Evolutionary conservation across 2,329 filamentous ascomycete species (phyloP).

Genomic region (Rhynchosporium secalis): DNA sequence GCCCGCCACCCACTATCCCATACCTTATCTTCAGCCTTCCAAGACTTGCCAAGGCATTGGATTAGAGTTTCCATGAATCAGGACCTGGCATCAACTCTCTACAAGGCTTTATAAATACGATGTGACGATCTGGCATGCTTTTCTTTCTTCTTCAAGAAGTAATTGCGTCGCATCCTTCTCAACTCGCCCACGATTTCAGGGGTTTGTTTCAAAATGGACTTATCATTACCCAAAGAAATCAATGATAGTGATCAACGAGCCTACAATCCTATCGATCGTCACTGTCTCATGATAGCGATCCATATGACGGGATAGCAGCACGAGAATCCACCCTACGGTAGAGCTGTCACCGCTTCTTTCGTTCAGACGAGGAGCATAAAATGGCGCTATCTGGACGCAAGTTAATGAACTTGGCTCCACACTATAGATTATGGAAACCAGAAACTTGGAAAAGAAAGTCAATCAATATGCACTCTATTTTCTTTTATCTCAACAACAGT

Average conservation of each 20-base stretch:
- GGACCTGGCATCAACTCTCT: slow-evolving; percentile 2
- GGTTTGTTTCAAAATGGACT: slow-evolving; percentile 16
- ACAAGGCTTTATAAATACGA: neutral
- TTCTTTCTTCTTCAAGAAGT: slow-evolving; percentile 1
- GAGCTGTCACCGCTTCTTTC: neutral
- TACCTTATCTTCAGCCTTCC: neutral
- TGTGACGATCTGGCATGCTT: slow-evolving; percentile 9
- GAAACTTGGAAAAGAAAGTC: slow-evolving; percentile 4
- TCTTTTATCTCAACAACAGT: slow-evolving; percentile 5
- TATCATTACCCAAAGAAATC: slow-evolving; percentile 19
- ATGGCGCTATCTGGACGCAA: neutral
- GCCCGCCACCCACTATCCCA: too few species aligned
- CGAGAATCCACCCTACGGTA: neutral
- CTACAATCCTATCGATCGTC: slow-evolving; percentile 1
- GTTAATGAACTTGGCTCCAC: neutral
- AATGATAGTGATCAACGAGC: slow-evolving; percentile 15
- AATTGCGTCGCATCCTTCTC: slow-evolving; percentile 5
- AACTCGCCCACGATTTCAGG: slow-evolving; percentile 5
- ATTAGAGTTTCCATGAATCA: slow-evolving; percentile 8
- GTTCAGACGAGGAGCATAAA: neutral
- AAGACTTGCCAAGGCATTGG: neutral
- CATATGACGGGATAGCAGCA: slow-evolving; percentile 2
- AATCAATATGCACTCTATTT: slow-evolving; percentile 9
- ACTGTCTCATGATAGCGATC: neutral
- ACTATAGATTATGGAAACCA: neutral